Evolutionary conservation across 2,329 filamentous ascomycete genomes (phyloP).

Genomic region (Cladosporium velox): DNA sequence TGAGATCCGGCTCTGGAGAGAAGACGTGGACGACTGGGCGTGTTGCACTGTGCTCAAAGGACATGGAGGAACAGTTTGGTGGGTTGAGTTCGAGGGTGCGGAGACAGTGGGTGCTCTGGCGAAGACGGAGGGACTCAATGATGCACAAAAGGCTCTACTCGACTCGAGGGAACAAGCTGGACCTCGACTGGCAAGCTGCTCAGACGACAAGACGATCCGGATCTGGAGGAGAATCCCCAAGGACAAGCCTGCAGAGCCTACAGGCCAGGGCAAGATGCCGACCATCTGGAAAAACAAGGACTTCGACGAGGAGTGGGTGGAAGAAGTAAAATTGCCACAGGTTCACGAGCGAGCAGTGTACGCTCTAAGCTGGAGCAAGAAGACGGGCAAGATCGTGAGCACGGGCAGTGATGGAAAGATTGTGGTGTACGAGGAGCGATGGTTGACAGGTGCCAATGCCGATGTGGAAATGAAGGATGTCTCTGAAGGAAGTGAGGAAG

Average conservation of each 20-base stretch:
- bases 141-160: conserved; percentile 40
- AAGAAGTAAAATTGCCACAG: conserved; percentile 72
- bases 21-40: conserved; percentile 92
- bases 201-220: conserved; percentile 76
- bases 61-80: conserved; percentile 88
- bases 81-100: conserved; percentile 65
- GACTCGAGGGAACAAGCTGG: conserved; percentile 44
- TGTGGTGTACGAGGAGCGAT: conserved; percentile 72
- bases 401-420: conserved; percentile 84
- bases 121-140: conserved; percentile 32
- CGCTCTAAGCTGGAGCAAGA: conserved; percentile 77
- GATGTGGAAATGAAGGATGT: conserved; percentile 32
- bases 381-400: conserved; percentile 77
- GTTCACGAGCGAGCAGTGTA: conserved; percentile 82
- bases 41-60: conserved; percentile 80
- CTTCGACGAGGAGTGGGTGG: conserved; percentile 79
- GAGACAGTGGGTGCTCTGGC: conserved; percentile 36
- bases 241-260: conserved; percentile 51
- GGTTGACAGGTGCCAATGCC: conserved; percentile 33
- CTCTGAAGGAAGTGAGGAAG: conserved; percentile 19
- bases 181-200: conserved; percentile 74
- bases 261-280: conserved; percentile 66
- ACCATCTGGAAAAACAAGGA: conserved; percentile 78
- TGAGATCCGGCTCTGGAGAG: conserved; percentile 82
- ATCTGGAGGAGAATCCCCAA: conserved; percentile 71